Evolutionary conservation across 371 early-diverging fungal genomes (phyloP), one percentile per base, ranked within the genome.

Genomic region (Catenaria anguillulae): DNA sequence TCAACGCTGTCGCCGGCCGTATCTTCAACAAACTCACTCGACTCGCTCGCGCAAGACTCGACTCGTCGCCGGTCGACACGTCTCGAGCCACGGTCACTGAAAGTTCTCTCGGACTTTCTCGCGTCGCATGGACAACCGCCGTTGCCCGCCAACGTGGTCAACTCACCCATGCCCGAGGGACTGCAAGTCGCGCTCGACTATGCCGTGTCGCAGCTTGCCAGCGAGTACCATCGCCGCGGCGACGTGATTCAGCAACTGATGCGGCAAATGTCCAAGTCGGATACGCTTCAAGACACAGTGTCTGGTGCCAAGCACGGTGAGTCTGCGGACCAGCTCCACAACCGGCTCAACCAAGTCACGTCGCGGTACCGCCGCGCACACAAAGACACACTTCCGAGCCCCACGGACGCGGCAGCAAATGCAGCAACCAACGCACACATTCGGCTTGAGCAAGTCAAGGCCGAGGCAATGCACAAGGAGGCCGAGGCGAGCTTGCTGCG

Each of bases 401-500:
- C 10, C 40, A 5, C 5, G 10, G 40, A 40, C 17, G 45, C 4
- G 2, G 45, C 45, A 3, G 19, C 8, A 19, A 8, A 36, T 1
- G 35, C 31, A n/a, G 58, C 34, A 24, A 55, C 26, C 24, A 43
- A 56, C 34, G 4, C 70, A 66, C 60, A 66, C 33, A 60, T 60
- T 45, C 65, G 66, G 45, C 66, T 67, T 43, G 70, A 71, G 54
- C 63, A 58, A 24, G 64, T 65, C 45, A 67, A 65, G 23, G 42
- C 67, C 21, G 62, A 65, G n/a, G 62, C 66, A 23, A 70, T 70
- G 55, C 36, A 31, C 40, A 66, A 70, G n/a, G 54, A 54, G 29
- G 67, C 67, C 54, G 72, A 71, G 43, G 59, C 45, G 17, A 60
- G 63, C 40, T 65, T 68, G 56, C 64, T 68, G 60, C 64, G 66